Evolutionary conservation across 73 alveolate species (phyloP).

Genomic region (Breviolum minutum): DNA sequence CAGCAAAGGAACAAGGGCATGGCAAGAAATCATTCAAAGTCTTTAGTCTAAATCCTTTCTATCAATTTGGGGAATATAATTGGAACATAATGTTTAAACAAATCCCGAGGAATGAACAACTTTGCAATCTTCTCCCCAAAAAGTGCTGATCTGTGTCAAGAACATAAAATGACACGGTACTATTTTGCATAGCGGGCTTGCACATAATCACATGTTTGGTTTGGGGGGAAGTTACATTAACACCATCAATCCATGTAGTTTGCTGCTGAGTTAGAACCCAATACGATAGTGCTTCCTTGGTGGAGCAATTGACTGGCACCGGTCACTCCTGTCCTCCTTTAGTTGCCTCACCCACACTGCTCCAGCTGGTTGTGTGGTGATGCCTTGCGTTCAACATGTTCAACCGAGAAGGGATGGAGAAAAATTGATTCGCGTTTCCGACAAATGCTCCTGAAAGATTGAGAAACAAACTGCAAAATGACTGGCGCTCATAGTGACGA

Average conservation of each 20-base stretch:
- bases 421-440: not conserved
- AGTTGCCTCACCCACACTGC: slow-evolving; percentile 60
- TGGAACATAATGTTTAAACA: not conserved
- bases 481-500: slow-evolving; percentile 19
- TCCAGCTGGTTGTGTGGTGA: not conserved
- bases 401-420: slow-evolving; percentile 17
- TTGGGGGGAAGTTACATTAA: not conserved
- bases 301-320: no score
- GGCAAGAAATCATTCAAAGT: not conserved
- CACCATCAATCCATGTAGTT: slow-evolving; percentile 22
- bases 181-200: not conserved
- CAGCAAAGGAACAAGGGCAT: slow-evolving; percentile 4
- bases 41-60: slow-evolving; percentile 8
- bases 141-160: not conserved
- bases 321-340: slow-evolving; percentile 8
- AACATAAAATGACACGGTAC: not conserved
- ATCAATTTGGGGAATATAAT: not conserved
- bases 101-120: slow-evolving; percentile 1
- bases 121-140: not conserved
- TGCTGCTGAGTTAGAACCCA: not conserved
- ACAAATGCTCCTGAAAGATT: slow-evolving; percentile 3
- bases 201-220: not conserved
- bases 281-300: not conserved
- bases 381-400: slow-evolving; percentile 33
- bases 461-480: slow-evolving; percentile 4